Base-by-base conservation (phyloP, 805 yeast species). In the Barnettozyma siamensis region DNA sequence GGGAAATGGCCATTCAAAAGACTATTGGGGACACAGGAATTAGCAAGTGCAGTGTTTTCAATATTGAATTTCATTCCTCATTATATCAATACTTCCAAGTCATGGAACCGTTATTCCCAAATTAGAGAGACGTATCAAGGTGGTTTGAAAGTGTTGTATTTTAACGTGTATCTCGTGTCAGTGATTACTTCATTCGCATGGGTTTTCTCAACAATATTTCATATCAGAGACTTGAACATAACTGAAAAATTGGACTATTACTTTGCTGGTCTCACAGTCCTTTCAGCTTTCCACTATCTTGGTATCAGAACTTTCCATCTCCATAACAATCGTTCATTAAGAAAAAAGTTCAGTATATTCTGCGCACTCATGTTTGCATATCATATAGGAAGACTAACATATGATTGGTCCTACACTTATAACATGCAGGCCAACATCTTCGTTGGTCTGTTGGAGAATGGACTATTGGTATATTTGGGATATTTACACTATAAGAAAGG, bases 1-100 rank as follows among this genome's bases (percentile, higher is more conserved):
- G 99, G 99, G 0, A 93, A 93, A 65, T 93, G 99, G 99, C 98
- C 98, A 2, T 93, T 93, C 55, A 47, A 68, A 15, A 70, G 99
- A 37, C 56, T 84, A 0, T 62, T 72, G n/a, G 95, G 95, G 0
- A 66, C 83, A 11, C 99, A 93, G 60, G 99, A 93, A 58, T 65
- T 88, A 0, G 85, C 81, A 19, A 82, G 94, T 12, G 79, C 84
- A 1, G 17, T 88, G 2, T 91, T 93, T 60, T 84, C 95, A n/a
- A 53, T 84, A 5, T 70, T 76, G 18, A 84, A 84, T 54, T 74
- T 80, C 45, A 43, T 78, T 12, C 86, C 91, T 2, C 91, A 87
- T 56, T 75, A 62, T 53, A 49, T 62, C 38, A 79, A 77, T 7
- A 66, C 65, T 42, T 51, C 49, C 30, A 60, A 64, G 47, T 48